A percentile compares a stretch with the other conserved stretches of the same genome.
phyloP scores from a whole-genome alignment of 2,329 filamentous ascomycete species.

The Aspergillus jensenii region DNA sequence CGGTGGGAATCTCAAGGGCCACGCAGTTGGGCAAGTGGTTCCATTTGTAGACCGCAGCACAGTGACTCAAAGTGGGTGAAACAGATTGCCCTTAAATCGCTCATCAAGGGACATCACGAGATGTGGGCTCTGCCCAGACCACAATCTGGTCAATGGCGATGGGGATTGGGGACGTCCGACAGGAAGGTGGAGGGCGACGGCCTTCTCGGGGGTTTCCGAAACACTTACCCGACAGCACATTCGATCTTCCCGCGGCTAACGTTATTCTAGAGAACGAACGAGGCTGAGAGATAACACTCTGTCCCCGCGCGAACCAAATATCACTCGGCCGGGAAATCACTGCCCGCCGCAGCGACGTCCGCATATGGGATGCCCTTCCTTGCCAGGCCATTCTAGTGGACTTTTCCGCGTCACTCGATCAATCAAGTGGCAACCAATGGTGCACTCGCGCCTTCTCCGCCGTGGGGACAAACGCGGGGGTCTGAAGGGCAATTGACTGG shows the following conservation, averaged over 20 bases:
- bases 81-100: conserved; percentile 2
- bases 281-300: conserved; percentile 9
- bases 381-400: conserved; percentile 29
- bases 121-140: conserved; percentile 14
- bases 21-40: not conserved
- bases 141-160: not conserved
- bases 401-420: not conserved
- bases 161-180: not conserved
- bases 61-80: conserved; percentile 10
- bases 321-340: conserved; percentile 31
- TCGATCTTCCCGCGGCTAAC: conserved; percentile 15
- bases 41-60: conserved; percentile 12
- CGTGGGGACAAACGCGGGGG: conserved; percentile 17
- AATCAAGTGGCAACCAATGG: conserved; percentile 13
- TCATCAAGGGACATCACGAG: conserved; percentile 15
- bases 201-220: conserved; percentile 5
- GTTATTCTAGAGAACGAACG: conserved; percentile 11
- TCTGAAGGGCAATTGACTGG: conserved; percentile 5
- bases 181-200: conserved; percentile 3
- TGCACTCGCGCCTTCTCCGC: conserved; percentile 12
- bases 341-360: conserved; percentile 30
- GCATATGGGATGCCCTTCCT: conserved; percentile 29
- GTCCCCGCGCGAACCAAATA: conserved; percentile 24
- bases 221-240: conserved; percentile 25
- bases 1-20: conserved; percentile 13